A percentile compares a stretch with the other conserved stretches of the same genome.
phyloP scores from a whole-genome alignment of 352 stramenopile species.

The Hyaloperonospora brassicae region DNA sequence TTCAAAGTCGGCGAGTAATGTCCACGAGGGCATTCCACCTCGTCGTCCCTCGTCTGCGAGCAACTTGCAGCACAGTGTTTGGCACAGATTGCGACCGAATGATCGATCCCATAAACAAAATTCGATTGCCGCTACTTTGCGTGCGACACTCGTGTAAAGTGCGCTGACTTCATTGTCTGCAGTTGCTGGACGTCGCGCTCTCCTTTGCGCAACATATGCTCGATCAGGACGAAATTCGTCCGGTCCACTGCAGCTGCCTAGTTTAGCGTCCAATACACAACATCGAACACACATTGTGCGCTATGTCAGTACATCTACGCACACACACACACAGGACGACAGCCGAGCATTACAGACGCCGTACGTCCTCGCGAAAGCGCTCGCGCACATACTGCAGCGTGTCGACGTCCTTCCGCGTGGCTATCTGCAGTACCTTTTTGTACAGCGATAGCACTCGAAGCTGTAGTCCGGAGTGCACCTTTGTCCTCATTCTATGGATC shows the following conservation, averaged over 20 bases:
- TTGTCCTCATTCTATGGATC: constrained; percentile 9
- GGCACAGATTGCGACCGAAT: no score
- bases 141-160: constrained; percentile 39
- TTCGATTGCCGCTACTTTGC: not conserved
- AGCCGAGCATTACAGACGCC: not conserved
- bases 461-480: constrained; percentile 69
- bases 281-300: not conserved
- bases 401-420: constrained; percentile 47
- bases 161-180: constrained; percentile 50
- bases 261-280: constrained; percentile 1
- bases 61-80: no score
- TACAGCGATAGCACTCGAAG: constrained; percentile 71
- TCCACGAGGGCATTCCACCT: no score
- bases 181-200: constrained; percentile 81
- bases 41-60: no score
- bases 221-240: constrained; percentile 75
- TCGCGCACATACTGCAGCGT: constrained; percentile 53
- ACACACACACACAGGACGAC: not conserved
- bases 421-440: constrained; percentile 48
- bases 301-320: not conserved
- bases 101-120: no score
- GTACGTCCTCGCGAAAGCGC: constrained; percentile 67
- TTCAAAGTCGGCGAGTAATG: no score
- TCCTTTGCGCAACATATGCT: constrained; percentile 81
- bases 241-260: constrained; percentile 49